A percentile compares a stretch with the other conserved stretches of the same genome.
phyloP scores from a whole-genome alignment of 2,329 filamentous ascomycete species.

The Stylonectria norvegica region DNA sequence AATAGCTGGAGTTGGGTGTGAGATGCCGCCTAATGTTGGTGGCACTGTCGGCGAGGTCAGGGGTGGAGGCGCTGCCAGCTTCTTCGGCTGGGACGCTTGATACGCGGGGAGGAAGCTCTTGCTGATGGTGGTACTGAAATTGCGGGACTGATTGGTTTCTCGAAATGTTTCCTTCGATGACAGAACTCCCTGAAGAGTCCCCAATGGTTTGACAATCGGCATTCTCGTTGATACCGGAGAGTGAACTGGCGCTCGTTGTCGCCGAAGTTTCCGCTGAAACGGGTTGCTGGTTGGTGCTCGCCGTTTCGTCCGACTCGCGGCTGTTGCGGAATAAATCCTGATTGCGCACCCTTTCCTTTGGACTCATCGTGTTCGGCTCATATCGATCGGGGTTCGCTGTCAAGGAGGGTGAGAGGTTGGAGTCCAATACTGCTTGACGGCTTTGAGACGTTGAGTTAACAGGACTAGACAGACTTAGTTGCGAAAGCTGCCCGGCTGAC shows the following conservation, averaged over 20 bases:
- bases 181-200: constrained; percentile 49
- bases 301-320: constrained; percentile 51
- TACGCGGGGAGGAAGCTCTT: constrained; percentile 40
- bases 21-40: constrained; percentile 58
- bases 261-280: constrained; percentile 51
- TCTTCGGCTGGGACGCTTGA: constrained; percentile 43
- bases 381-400: constrained; percentile 25
- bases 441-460: constrained; percentile 5
- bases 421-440: constrained; percentile 13
- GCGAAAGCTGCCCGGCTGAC: constrained; percentile 8
- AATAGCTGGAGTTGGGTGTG: constrained; percentile 54
- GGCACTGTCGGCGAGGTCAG: constrained; percentile 50
- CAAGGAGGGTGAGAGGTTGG: constrained; percentile 15
- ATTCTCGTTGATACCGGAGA: constrained; percentile 49
- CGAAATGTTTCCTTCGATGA: constrained; percentile 43
- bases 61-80: constrained; percentile 46
- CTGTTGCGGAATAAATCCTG: constrained; percentile 46
- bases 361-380: constrained; percentile 32
- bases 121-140: constrained; percentile 62
- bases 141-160: constrained; percentile 49
- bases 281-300: constrained; percentile 47
- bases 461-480: constrained; percentile 5
- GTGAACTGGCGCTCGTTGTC: constrained; percentile 54
- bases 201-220: constrained; percentile 43
- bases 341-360: constrained; percentile 29